Evolutionary conservation across 345 rosid species (phyloP), one percentile per base, ranked within the genome.

Genomic region (Dipteronia sinensis): DNA sequence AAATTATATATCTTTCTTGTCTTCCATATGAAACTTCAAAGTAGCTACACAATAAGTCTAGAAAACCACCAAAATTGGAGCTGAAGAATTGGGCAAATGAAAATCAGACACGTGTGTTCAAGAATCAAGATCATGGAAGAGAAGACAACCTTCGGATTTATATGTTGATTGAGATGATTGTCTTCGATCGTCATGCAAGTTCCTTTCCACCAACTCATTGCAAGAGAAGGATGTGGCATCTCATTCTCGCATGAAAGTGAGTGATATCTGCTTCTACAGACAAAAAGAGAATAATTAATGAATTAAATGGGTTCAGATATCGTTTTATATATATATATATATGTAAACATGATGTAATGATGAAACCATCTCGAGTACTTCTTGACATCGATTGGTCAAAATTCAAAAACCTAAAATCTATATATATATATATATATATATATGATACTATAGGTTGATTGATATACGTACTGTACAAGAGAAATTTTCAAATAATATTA

Each of bases 191-290:
- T 34, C 38, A 34, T 34, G 6, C 68, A 40, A 49, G 78, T 76
- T 66, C 17, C 66, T 71, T 72, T n/a, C 38, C 2, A 64, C 70
- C 76, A 71, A 68, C 75, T 46, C 15, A 56, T 69, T 31, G 44
- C 68, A 6, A 47, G 87, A 88, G 62, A 82, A 68, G 0, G 86
- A 86, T 68, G 69, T 62, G n/a, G 49, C 80, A 81, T 79, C 91
- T 6, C 27, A 80, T 38, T 25, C 65, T 25, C 51, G 8, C 19
- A 7, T 23, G 77, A 49, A n/a, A 63, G 53, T 23, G 61, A 58
- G 20, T 11, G 34, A 73, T 73, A 53, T 76, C 80, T 68, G 82
- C 34, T 11, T 22, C 34, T 13, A 20, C 22, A n/a, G 23, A 58
- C 62, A 6, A 4, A 1, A 56, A 1, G 9, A 19, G n/a, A 56